Percentiles rank a stretch among this genome's conserved stretches.
phyloP scores from a whole-genome alignment of 176 grass and related monocot species.

The Saccharum officinarum region DNA sequence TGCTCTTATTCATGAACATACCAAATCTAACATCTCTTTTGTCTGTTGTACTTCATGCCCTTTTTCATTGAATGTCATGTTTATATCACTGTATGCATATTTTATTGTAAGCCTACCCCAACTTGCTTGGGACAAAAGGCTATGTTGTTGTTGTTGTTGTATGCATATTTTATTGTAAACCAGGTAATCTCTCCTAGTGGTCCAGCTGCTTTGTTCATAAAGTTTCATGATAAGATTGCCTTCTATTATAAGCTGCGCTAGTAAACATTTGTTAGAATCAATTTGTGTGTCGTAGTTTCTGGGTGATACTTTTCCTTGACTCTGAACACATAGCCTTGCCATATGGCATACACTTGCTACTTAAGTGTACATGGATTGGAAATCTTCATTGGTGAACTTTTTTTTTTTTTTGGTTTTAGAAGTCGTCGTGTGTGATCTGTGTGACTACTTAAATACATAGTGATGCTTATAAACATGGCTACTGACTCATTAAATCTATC shows the following conservation, averaged over 20 bases:
- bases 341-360: background rate
- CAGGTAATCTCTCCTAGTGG: background rate
- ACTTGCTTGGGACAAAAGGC: too few species aligned
- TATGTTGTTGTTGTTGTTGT: too few species aligned
- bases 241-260: background rate
- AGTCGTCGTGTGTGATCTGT: too few species aligned
- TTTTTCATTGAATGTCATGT: background rate
- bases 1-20: background rate
- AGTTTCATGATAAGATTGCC: background rate
- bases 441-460: too few species aligned
- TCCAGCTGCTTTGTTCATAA: background rate
- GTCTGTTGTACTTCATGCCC: background rate
- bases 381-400: background rate
- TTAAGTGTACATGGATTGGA: background rate
- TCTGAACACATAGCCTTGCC: background rate
- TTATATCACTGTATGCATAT: background rate
- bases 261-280: background rate
- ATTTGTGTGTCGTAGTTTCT: background rate
- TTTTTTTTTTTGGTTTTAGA: background rate
- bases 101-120: too few species aligned
- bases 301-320: background rate
- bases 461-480: background rate
- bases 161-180: background rate
- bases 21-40: background rate
- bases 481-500: background rate